These are phyloP conservation scores for Phyllosticta ampelicida DNA, from an alignment of 2,329 filamentous ascomycete genomes.

Conservation along the genomic window DNA sequence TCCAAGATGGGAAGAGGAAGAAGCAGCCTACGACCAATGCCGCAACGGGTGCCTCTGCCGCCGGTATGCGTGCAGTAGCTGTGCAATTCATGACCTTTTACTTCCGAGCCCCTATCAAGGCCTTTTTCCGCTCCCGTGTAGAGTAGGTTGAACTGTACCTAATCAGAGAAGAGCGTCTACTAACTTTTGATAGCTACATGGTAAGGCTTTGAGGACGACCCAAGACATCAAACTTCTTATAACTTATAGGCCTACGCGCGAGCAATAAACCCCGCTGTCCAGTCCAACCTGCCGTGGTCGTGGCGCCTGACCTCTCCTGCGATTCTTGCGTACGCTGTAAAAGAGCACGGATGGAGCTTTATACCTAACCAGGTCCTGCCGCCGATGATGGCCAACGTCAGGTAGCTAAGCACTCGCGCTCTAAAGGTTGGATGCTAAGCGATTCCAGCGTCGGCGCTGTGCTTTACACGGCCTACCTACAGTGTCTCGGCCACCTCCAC, in stretches of 20 bases:
- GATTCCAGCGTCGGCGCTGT: slow-evolving; percentile 53
- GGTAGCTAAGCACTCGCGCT: slow-evolving; percentile 26
- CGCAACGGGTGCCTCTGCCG: slow-evolving; percentile 68
- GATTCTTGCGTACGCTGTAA: slow-evolving; percentile 55
- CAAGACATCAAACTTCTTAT: neutral
- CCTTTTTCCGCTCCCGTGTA: slow-evolving; percentile 82
- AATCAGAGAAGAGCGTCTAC: slow-evolving; percentile 3
- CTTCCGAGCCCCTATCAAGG: slow-evolving; percentile 81
- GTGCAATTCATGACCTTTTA: slow-evolving; percentile 71
- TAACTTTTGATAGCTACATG: slow-evolving; percentile 37
- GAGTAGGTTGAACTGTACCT: slow-evolving; percentile 51
- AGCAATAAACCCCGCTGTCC: slow-evolving; percentile 48
- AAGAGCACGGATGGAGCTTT: slow-evolving; percentile 61
- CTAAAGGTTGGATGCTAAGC: neutral
- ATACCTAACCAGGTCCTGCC: slow-evolving; percentile 68
- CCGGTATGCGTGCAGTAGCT: slow-evolving; percentile 71
- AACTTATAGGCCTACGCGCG: slow-evolving; percentile 46
- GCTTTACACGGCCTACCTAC: slow-evolving; percentile 65
- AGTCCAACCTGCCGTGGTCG: slow-evolving; percentile 42
- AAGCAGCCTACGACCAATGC: slow-evolving; percentile 47
- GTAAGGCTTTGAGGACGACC: slow-evolving; percentile 21
- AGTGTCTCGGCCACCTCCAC: slow-evolving; percentile 55
- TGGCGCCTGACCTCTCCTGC: slow-evolving; percentile 59
- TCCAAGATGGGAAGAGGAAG: slow-evolving; percentile 12
- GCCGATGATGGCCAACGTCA: slow-evolving; percentile 62